phyloP scores from a whole-genome alignment of 2,329 filamentous ascomycete genomes.

The Fusarium liriodendri region DNA sequence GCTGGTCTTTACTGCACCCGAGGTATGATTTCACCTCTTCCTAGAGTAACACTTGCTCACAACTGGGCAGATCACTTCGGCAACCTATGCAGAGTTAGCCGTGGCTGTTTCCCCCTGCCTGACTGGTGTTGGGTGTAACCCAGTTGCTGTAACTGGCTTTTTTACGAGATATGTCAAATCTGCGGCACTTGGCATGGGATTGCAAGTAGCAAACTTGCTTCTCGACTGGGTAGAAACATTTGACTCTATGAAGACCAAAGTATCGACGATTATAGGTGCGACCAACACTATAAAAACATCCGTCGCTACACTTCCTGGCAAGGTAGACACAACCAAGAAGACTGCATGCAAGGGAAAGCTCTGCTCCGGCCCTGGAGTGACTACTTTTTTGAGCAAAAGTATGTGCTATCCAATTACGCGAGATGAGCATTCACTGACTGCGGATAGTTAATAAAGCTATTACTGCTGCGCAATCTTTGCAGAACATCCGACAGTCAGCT shows the following conservation, averaged over 20 bases:
- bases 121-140: not conserved
- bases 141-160: not conserved
- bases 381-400: slow-evolving; percentile 1
- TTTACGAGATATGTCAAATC: not conserved
- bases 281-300: not conserved
- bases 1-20: not conserved
- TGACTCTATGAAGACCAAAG: not conserved
- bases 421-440: not conserved
- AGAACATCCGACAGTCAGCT: not conserved
- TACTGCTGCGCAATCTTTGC: not conserved
- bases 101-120: not conserved
- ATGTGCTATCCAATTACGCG: too few species aligned
- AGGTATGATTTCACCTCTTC: not conserved
- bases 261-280: not conserved
- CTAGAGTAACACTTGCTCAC: not conserved
- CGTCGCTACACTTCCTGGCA: not conserved
- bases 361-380: slow-evolving; percentile 1
- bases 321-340: slow-evolving; percentile 1
- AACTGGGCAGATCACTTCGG: not conserved
- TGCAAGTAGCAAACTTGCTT: not conserved
- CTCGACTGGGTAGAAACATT: not conserved
- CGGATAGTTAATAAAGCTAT: not conserved
- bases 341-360: not conserved
- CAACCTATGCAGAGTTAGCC: slow-evolving; percentile 3
- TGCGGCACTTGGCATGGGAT: not conserved